phyloP scores from a whole-genome alignment of 176 grass and related monocot genomes.

The Triticum dicoccoides region DNA sequence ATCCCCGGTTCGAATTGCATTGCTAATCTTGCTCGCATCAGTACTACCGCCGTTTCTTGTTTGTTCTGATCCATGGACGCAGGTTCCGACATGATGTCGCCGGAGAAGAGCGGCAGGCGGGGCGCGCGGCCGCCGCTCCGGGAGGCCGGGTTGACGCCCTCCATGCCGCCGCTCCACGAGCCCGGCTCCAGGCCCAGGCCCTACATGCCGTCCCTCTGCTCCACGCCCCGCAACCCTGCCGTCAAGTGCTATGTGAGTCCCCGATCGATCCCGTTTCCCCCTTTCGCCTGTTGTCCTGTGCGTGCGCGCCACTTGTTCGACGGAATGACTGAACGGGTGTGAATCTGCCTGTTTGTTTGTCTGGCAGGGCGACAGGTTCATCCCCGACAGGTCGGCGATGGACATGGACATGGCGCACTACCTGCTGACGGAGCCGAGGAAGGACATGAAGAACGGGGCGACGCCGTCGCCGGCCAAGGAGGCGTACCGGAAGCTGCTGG shows the following conservation, averaged over 20 bases:
- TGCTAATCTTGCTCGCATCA: background rate
- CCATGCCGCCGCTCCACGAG: constrained; percentile 30
- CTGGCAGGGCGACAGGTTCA: constrained; percentile 67
- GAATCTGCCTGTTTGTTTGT: constrained; percentile 2
- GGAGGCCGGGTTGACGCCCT: too few species aligned
- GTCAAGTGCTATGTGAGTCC: constrained; percentile 39
- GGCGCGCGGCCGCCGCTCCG: background rate
- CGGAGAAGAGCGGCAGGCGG: constrained; percentile 24
- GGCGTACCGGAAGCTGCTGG: constrained; percentile 50
- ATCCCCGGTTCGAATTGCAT: background rate
- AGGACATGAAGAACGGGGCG: constrained; percentile 35
- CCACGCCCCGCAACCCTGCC: constrained; percentile 27
- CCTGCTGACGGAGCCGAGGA: constrained; percentile 59
- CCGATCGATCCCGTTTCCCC: background rate
- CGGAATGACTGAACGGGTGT: background rate
- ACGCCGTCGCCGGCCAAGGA: constrained; percentile 42
- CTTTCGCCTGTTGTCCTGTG: background rate
- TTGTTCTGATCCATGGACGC: constrained; percentile 34
- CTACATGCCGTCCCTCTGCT: constrained; percentile 51
- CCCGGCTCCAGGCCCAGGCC: constrained; percentile 46
- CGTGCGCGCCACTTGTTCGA: constrained; percentile 1
- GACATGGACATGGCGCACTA: constrained; percentile 68
- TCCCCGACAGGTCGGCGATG: constrained; percentile 49
- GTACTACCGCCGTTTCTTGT: background rate
- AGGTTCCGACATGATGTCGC: constrained; percentile 38